Evolutionary conservation across 1,139 yeast genomes (phyloP).

Genomic region (Pichia sp.): DNA sequence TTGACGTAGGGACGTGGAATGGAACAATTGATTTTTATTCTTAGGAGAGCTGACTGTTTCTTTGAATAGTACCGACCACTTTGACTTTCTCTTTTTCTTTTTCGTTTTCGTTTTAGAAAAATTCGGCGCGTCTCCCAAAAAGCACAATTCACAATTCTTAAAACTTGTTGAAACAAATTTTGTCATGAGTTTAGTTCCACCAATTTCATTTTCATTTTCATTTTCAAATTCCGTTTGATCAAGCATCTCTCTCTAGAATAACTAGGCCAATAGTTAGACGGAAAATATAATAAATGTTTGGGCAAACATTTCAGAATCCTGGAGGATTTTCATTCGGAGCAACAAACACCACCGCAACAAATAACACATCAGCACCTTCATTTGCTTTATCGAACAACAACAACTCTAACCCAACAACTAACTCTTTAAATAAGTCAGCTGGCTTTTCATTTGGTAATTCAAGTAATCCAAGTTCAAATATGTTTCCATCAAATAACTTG

Average conservation of each 20-base stretch:
- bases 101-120: no score
- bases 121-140: no score
- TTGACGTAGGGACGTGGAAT: no score
- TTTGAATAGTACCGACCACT: no score
- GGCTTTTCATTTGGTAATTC: slow-evolving; percentile 14
- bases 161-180: neutral
- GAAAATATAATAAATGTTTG: slow-evolving; percentile 11
- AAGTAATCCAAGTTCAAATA: neutral
- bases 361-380: slow-evolving; percentile 3
- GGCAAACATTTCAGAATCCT: slow-evolving; percentile 13
- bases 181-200: neutral
- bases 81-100: no score
- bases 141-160: no score
- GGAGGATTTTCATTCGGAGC: slow-evolving; percentile 16
- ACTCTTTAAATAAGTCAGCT: neutral
- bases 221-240: neutral
- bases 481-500: neutral
- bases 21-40: no score
- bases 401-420: neutral
- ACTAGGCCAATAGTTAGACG: neutral
- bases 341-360: neutral
- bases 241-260: neutral
- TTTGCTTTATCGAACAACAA: slow-evolving; percentile 10
- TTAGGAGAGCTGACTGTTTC: no score
- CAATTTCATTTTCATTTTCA: neutral